These are phyloP conservation scores for Aspergillus incahuasiensis DNA, from an alignment of 495 filamentous ascomycete genomes.

Conservation along the genomic window DNA sequence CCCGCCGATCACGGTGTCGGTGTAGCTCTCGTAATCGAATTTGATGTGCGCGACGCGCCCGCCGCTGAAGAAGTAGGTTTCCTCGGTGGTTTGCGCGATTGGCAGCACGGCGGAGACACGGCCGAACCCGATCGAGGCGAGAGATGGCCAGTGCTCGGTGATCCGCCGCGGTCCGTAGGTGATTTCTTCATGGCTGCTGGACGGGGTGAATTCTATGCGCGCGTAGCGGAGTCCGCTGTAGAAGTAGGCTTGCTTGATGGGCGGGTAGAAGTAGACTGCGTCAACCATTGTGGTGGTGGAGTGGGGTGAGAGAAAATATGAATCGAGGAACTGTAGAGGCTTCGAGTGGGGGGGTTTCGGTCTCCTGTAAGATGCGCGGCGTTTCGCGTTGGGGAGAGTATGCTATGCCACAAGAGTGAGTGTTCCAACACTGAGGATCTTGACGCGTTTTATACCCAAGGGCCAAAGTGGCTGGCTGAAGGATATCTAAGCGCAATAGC, in stretches of 20 bases:
- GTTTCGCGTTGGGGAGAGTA: too few species aligned
- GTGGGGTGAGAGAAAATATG: too few species aligned
- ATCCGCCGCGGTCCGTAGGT: constrained; percentile 27
- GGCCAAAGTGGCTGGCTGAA: too few species aligned
- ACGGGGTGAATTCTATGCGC: constrained; percentile 11
- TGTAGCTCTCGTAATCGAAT: not conserved
- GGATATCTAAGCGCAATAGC: too few species aligned
- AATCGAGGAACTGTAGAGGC: too few species aligned
- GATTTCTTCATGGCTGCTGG: not conserved
- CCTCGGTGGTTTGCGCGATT: constrained; percentile 1
- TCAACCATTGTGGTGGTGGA: constrained; percentile 10
- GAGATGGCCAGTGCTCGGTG: constrained; percentile 36
- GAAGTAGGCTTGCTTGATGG: constrained; percentile 11
- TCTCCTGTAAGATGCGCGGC: too few species aligned
- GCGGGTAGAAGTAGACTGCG: constrained; percentile 4
- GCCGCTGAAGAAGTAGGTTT: constrained; percentile 14
- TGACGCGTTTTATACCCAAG: too few species aligned
- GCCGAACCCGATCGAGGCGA: constrained; percentile 20
- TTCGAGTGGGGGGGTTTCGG: too few species aligned
- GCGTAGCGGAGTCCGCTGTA: constrained; percentile 12
- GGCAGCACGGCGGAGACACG: constrained; percentile 11
- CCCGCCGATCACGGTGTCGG: constrained; percentile 7
- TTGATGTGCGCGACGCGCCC: constrained; percentile 6
- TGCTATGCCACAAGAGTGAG: too few species aligned
- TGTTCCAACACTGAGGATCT: too few species aligned